These are phyloP conservation scores for Trichoderma sp. DNA, from an alignment of 2,329 filamentous ascomycete species.

Conservation along the genomic window DNA sequence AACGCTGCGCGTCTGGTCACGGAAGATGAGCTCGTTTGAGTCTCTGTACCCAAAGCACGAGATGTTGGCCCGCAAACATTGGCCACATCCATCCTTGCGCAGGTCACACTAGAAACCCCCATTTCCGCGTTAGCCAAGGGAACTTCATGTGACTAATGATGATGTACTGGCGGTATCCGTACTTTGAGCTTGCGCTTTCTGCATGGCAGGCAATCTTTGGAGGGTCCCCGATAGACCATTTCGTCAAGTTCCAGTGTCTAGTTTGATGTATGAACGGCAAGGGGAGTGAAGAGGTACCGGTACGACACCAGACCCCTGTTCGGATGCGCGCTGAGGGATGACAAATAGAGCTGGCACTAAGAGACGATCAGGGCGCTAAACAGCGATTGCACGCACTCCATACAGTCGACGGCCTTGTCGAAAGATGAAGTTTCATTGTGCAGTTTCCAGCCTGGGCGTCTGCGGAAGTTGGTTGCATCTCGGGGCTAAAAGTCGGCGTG, in stretches of 20 bases:
- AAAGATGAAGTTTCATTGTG: not conserved
- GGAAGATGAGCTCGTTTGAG: constrained; percentile 26
- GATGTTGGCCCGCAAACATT: constrained; percentile 28
- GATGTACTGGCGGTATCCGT: not conserved
- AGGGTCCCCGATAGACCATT: constrained; percentile 29
- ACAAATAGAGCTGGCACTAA: not conserved
- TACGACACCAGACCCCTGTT: not conserved
- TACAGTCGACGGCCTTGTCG: not conserved
- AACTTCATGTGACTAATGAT: not conserved
- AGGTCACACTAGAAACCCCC: constrained; percentile 26
- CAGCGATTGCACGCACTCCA: not conserved
- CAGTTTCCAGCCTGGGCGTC: not conserved
- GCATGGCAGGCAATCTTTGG: constrained; percentile 28
- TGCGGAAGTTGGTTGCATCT: not conserved
- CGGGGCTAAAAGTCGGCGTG: not conserved
- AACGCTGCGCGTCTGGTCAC: constrained; percentile 25
- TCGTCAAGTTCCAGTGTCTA: not conserved
- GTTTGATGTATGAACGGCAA: not conserved
- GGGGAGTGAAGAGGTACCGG: not conserved
- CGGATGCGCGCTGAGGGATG: not conserved
- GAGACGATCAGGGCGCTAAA: not conserved
- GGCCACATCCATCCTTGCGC: constrained; percentile 24
- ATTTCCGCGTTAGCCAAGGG: not conserved
- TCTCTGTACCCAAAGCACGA: constrained; percentile 29
- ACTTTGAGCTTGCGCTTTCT: constrained; percentile 28